These are phyloP conservation scores for Corylus americana DNA, from an alignment of 306 rosid genomes.

Conservation along the genomic window DNA sequence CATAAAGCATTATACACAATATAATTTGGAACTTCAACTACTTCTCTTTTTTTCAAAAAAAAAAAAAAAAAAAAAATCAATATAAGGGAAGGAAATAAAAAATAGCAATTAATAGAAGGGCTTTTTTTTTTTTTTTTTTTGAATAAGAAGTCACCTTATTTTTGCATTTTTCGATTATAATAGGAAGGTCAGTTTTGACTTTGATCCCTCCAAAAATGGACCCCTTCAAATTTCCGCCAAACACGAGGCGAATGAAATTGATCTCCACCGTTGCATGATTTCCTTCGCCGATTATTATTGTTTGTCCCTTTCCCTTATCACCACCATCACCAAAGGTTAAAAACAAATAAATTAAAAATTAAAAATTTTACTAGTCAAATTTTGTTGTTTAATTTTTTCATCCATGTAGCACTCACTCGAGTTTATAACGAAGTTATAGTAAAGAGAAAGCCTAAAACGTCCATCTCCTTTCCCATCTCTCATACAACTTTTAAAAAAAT, in stretches of 20 bases:
- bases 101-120: no score
- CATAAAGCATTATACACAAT: no score
- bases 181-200: slow-evolving; percentile 44
- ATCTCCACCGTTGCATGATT: slow-evolving; percentile 19
- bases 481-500: no score
- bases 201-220: slow-evolving; percentile 50
- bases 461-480: no score
- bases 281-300: slow-evolving; percentile 36
- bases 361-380: not conserved
- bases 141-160: slow-evolving; percentile 29
- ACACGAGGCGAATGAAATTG: slow-evolving; percentile 2
- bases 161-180: slow-evolving; percentile 38
- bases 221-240: slow-evolving; percentile 53
- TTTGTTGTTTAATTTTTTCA: no score
- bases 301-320: slow-evolving; percentile 45
- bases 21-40: no score
- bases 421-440: no score
- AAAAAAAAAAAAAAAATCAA: not conserved
- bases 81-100: no score
- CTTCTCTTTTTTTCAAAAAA: not conserved
- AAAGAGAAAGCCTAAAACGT: no score
- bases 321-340: slow-evolving; percentile 25
- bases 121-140: not conserved
- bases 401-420: accelerated
- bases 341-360: not conserved